Base-by-base conservation (phyloP, 2,329 filamentous ascomycete species). In the Colletotrichum theobromicola region DNA sequence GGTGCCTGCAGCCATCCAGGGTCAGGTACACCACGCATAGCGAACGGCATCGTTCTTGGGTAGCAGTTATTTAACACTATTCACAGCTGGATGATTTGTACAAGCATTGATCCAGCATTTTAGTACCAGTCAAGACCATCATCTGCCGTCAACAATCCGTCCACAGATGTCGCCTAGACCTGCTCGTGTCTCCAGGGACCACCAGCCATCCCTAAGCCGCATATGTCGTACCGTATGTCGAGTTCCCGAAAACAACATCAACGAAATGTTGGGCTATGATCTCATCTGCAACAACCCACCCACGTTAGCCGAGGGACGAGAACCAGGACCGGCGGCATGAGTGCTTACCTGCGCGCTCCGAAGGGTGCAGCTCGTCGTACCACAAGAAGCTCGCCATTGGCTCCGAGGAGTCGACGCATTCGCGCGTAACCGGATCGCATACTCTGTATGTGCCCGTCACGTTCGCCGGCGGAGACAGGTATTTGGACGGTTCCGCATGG, bases 301-400 rank as follows among this genome's bases (percentile, higher is more conserved):
- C 30, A 77, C 65, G 55, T 70, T 26, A 70, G 50, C 67, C 76
- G 34, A 74, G 63, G 53, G 57, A 46, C 58, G 9, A 30, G 15
- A 26, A 28, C 16, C 7, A 7, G 6, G 24, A 46, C 26, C 9
- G 16, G 5, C 18, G 15, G 18, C 13, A 55, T 7, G 46, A n/a
- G n/a, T 88, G 84, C 79, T 89, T 84, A 82, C 91, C 88, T 9
- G 92, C 89, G 82, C 90, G 90, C 82, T 92, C 88, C 34, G 91
- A 92, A 1, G 93, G 93, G 84, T 96, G 94, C 80, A 96, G 81
- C 80, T 92, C 90, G 82, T 96, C 94, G 78, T 88, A 89, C 93
- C 94, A 96, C 81, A 95, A 77, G 80, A 90, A 96, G 60, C 89
- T 91, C 77, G 93, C 90, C 37, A 86, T 82, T 37, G 86, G 85